Evolutionary conservation across 371 early-diverging fungal genomes (phyloP).

Genomic region (Mucor lusitanicus): DNA sequence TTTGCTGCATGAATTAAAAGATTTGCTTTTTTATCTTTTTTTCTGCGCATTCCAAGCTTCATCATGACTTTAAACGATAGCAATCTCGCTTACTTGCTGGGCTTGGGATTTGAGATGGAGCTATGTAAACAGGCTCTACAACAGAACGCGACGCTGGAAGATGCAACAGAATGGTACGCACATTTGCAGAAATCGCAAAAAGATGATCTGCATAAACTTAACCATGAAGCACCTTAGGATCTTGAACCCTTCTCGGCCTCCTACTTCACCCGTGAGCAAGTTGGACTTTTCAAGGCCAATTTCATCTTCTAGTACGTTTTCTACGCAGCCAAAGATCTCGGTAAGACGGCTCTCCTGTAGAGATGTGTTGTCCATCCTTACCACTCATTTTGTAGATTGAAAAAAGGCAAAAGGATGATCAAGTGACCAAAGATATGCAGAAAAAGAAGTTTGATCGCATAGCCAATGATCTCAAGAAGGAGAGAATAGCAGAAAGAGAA

Average conservation of each 20-base stretch:
- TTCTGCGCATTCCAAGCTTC: neutral
- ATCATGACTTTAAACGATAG: slow-evolving; percentile 14
- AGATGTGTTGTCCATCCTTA: neutral
- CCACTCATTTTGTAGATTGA: neutral
- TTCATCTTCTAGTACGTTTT: neutral
- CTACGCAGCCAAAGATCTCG: too few relatives aligned
- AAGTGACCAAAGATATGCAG: neutral
- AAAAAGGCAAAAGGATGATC: neutral
- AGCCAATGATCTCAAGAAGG: slow-evolving; percentile 7
- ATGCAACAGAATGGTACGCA: slow-evolving; percentile 41
- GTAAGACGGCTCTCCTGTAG: neutral
- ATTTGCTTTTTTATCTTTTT: neutral
- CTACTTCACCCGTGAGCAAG: neutral
- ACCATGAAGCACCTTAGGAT: neutral
- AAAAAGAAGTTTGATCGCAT: slow-evolving; percentile 8
- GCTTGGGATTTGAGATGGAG: slow-evolving; percentile 38
- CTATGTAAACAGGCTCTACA: slow-evolving; percentile 31
- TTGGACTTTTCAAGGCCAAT: neutral
- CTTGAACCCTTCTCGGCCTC: slow-evolving; percentile 4
- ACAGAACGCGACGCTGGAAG: slow-evolving; percentile 25
- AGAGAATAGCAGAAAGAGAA: slow-evolving; percentile 17
- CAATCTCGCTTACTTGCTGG: slow-evolving; percentile 32
- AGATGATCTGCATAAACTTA: neutral
- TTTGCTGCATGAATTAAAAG: neutral
- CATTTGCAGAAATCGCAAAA: too few relatives aligned